A percentile compares a stretch with the other conserved stretches of the same genome.
Conservation (phyloP, 2,329 filamentous ascomycete species). For the Ceratocystiopsis brevicomis region DNA sequence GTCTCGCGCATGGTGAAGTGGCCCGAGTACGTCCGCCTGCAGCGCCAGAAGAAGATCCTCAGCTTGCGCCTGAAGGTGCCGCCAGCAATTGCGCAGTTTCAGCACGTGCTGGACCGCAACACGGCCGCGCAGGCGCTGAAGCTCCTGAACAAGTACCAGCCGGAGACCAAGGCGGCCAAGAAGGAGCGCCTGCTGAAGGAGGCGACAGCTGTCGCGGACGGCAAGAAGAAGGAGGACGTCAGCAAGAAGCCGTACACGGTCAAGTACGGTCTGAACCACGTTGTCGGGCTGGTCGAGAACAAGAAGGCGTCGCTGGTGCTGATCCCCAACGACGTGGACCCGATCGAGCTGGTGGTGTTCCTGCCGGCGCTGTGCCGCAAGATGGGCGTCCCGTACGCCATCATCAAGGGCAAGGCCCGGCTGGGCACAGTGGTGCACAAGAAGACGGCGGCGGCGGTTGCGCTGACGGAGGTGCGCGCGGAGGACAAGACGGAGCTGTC, state of each 20-base stretch:
- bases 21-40: constrained; percentile 97
- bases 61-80: constrained; percentile 97
- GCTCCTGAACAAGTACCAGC: constrained; percentile 99
- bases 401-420: constrained; percentile 98
- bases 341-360: constrained; percentile 98
- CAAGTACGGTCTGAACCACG: constrained; percentile 99
- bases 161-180: constrained; percentile 98
- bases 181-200: constrained; percentile 98
- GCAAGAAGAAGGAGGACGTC: constrained; percentile 99
- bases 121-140: constrained; percentile 94
- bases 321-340: constrained; percentile 98
- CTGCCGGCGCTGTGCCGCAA: constrained; percentile 97
- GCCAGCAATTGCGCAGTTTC: constrained; percentile 92
- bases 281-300: constrained; percentile 92
- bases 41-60: constrained; percentile 88
- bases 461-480: constrained; percentile 85
- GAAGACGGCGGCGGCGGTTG: constrained; percentile 97
- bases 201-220: constrained; percentile 91
- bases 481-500: constrained; percentile 98
- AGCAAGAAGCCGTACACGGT: constrained; percentile 99
- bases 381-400: constrained; percentile 99
- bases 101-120: constrained; percentile 91
- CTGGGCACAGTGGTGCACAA: constrained; percentile 98
- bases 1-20: constrained; percentile 97
- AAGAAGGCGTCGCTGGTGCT: constrained; percentile 98